phyloP scores from a whole-genome alignment of 1,284 basidiomycete genomes.

The Austropuccinia psidii region DNA sequence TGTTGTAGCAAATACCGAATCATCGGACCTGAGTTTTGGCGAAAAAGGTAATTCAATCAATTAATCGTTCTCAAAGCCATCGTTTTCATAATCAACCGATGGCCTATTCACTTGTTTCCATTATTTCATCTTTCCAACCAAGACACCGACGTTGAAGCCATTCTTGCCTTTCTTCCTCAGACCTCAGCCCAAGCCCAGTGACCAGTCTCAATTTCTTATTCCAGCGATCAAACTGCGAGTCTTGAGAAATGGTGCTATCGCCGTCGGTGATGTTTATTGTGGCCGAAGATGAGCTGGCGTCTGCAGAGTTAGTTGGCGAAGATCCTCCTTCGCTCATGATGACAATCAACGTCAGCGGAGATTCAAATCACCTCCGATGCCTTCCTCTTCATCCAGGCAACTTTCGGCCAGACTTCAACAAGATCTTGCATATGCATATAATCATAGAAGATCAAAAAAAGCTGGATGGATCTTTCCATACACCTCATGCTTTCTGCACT shows the following conservation, averaged over 20 bases:
- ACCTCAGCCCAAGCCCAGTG: conserved; percentile 19
- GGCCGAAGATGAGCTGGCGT: not conserved
- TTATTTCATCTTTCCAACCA: conserved; percentile 24
- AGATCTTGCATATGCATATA: too few relatives aligned
- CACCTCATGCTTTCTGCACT: too few relatives aligned
- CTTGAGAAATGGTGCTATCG: not conserved
- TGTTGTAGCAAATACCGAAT: conserved; percentile 29
- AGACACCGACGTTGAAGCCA: conserved; percentile 23
- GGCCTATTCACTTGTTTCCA: conserved; percentile 19
- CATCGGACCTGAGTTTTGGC: conserved; percentile 1
- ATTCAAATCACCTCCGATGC: too few relatives aligned
- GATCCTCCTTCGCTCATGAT: too few relatives aligned
- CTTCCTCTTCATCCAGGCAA: too few relatives aligned
- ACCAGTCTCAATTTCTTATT: conserved; percentile 20
- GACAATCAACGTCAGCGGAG: too few relatives aligned
- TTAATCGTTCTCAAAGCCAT: too few relatives aligned
- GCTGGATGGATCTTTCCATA: too few relatives aligned
- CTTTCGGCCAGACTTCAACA: too few relatives aligned
- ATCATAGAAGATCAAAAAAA: too few relatives aligned
- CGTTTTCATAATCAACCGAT: not conserved
- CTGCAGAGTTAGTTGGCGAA: not conserved
- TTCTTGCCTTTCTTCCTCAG: conserved; percentile 21
- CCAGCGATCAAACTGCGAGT: conserved; percentile 9
- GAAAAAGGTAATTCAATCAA: not conserved
- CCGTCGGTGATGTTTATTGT: not conserved